Base-by-base conservation (phyloP, 495 filamentous ascomycete species). In the Lepraria neglecta region DNA sequence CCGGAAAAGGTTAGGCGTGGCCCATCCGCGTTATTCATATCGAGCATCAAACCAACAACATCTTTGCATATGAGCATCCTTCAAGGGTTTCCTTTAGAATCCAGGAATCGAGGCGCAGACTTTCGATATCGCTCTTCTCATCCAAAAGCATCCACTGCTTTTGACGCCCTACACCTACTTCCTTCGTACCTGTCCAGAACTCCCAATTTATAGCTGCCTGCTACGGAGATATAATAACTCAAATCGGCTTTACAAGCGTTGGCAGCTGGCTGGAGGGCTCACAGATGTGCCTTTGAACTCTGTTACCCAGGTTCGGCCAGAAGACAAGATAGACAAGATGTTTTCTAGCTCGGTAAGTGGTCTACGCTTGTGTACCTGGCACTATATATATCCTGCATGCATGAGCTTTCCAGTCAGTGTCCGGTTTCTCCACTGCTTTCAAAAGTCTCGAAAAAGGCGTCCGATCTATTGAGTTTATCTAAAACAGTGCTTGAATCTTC, bases 281-380 rank as follows among this genome's bases (percentile, higher is more conserved):
- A 6, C 50, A 3, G n/a, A n/a, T 11, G n/a, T 40, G 11, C 38
- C 11, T 51, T 7, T 51, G 33, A n/a, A 45, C 4, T 28, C 28
- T 17, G 28, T 11, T 1, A 45, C 21, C 3, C 12, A 1, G 28
- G 4, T 30, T 31, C 19, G 21, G 30, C 7, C 50, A 33, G 4
- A 19, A 43, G 30, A 53, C 35, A 38, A 38, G 35, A 38, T 38
- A 38, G 35, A 38, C 3, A 65, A 40, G 12, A 68, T 68, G 67
- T 68, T 68, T 44, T 69, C 67, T 57, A 54, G 40, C 24, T 61
- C 67, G 58, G 70, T 65, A 58, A 69, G 63, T 64, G 1, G 21
- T 11, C 4, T 31, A 46, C 28, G 24, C 5, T 14, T 27, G 35
- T 48, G 11, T 27, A 5, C 11, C 15, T 17, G 44, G 44, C 4